These are phyloP conservation scores for Mucor circinelloides DNA, from an alignment of 371 early-diverging fungal species.

Conservation along the genomic window DNA sequence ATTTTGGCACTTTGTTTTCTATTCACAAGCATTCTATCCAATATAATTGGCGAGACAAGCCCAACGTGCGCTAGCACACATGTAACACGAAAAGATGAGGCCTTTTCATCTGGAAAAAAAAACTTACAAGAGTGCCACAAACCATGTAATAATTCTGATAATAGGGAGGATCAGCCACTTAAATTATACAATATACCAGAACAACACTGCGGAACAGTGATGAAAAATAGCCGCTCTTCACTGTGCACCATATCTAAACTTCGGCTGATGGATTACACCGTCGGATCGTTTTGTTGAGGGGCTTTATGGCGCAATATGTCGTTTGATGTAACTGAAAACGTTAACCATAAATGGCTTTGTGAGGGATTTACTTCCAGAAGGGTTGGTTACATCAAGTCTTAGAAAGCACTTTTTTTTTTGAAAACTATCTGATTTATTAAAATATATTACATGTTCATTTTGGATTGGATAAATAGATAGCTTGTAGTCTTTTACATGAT, in stretches of 20 bases:
- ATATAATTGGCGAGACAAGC: not conserved
- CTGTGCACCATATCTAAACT: not conserved
- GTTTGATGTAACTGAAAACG: not conserved
- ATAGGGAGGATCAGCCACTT: not conserved
- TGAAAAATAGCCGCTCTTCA: not conserved
- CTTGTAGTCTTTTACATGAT: not conserved
- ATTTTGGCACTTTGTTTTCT: not conserved
- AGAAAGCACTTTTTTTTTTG: not conserved
- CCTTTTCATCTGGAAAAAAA: not conserved
- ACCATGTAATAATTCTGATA: not conserved
- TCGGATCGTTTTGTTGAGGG: not conserved
- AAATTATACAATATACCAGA: not conserved
- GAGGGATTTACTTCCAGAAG: not conserved
- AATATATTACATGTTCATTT: not conserved
- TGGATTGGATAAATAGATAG: not conserved
- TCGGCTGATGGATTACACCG: not conserved
- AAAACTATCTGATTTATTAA: not conserved
- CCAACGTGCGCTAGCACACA: not conserved
- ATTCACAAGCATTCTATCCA: not conserved
- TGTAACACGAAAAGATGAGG: not conserved
- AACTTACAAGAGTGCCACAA: not conserved
- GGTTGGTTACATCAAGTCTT: too few relatives aligned
- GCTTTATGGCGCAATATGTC: not conserved
- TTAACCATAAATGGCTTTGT: not conserved
- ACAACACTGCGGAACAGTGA: too few relatives aligned